Conservation (phyloP, 257 asterid genomes). For the Forsythia suspensa region DNA sequence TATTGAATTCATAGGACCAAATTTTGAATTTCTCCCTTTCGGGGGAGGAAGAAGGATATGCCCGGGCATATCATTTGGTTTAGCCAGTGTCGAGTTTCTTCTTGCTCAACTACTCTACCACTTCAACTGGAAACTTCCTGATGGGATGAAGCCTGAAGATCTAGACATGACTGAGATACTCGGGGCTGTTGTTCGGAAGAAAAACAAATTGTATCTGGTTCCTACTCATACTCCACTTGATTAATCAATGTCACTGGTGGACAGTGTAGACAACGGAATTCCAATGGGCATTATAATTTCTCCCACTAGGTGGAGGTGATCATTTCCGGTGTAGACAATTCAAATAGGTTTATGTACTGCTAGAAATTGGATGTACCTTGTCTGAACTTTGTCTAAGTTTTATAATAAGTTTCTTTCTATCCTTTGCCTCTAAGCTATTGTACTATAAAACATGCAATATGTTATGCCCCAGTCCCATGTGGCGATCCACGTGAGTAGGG, state of each 20-base stretch:
- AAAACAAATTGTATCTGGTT: conserved; percentile 17
- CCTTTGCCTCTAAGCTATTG: background rate
- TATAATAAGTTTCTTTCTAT: background rate
- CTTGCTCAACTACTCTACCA: conserved; percentile 27
- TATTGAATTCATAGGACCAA: conserved; percentile 14
- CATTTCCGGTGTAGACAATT: too few species aligned
- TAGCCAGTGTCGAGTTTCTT: conserved; percentile 23
- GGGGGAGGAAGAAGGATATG: conserved; percentile 29
- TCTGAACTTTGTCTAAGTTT: background rate
- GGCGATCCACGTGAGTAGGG: too few species aligned
- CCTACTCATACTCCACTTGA: conserved; percentile 13
- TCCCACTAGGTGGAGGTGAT: too few species aligned
- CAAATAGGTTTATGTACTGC: background rate
- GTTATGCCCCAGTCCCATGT: too few species aligned
- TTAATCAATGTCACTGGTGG: background rate
- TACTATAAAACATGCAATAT: too few species aligned
- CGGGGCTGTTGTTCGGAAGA: conserved; percentile 16
- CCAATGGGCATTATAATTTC: too few species aligned
- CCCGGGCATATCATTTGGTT: conserved; percentile 25
- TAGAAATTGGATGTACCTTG: background rate
- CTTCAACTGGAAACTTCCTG: conserved; percentile 33
- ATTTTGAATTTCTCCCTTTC: conserved; percentile 30
- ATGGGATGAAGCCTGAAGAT: conserved; percentile 6
- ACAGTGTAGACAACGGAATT: too few species aligned
- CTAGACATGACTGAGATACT: conserved; percentile 32